These are phyloP conservation scores for Plicaturopsis crispa DNA, from an alignment of 768 basidiomycete species.

Conservation along the genomic window DNA sequence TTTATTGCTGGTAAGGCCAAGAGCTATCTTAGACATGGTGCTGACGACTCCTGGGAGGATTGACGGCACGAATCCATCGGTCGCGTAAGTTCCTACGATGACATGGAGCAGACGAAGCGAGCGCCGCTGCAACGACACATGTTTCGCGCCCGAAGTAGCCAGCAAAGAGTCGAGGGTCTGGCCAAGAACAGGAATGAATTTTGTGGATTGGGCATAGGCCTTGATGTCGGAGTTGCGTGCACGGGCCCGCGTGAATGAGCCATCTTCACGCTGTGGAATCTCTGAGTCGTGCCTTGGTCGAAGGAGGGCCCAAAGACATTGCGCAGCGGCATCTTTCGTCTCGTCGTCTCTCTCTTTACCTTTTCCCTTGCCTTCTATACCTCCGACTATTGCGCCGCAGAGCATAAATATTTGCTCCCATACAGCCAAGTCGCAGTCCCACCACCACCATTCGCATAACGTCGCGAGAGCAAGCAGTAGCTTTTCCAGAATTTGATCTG, in stretches of 20 bases:
- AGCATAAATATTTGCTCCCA: slow-evolving; percentile 89
- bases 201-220: slow-evolving; percentile 30
- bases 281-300: slow-evolving; percentile 39
- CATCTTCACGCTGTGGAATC: slow-evolving; percentile 13
- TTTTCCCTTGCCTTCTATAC: slow-evolving; percentile 62
- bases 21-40: slow-evolving; percentile 61
- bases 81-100: slow-evolving; percentile 41
- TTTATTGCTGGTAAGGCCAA: slow-evolving; percentile 44
- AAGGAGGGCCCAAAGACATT: slow-evolving; percentile 59
- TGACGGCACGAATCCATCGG: slow-evolving; percentile 49
- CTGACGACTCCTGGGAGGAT: slow-evolving; percentile 84
- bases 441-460: slow-evolving; percentile 79
- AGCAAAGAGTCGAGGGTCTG: slow-evolving; percentile 78
- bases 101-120: slow-evolving; percentile 53
- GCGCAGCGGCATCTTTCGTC: slow-evolving; percentile 66
- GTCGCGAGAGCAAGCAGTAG: slow-evolving; percentile 50
- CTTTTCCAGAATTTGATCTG: slow-evolving; percentile 75
- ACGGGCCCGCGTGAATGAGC: slow-evolving; percentile 9
- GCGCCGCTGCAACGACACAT: slow-evolving; percentile 51
- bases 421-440: slow-evolving; percentile 58
- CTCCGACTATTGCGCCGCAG: slow-evolving; percentile 55
- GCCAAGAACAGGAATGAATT: slow-evolving; percentile 73
- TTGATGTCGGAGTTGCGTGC: slow-evolving; percentile 31
- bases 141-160: slow-evolving; percentile 42
- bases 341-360: slow-evolving; percentile 71